A percentile compares a stretch with the other conserved stretches of the same genome.
Conservation (phyloP, 2,329 filamentous ascomycete genomes). For the Xylaria sp. region DNA sequence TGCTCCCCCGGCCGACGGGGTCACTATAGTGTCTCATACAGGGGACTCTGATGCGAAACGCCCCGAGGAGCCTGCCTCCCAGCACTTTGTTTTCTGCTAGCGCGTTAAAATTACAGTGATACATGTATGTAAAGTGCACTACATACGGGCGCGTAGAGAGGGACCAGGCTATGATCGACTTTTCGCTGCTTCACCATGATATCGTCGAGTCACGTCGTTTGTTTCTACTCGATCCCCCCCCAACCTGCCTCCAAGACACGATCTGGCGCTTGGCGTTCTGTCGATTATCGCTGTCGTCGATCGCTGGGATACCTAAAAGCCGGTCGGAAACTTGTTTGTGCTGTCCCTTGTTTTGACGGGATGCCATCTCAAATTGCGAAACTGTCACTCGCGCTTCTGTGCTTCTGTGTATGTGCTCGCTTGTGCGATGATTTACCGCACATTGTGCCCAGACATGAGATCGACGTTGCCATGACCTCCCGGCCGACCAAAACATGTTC, state of each 20-base stretch:
- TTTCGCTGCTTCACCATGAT: neutral
- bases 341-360: slow-evolving; percentile 6
- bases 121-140: slow-evolving; percentile 5
- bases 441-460: slow-evolving; percentile 38
- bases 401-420: slow-evolving; percentile 22
- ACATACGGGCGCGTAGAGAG: slow-evolving; percentile 36
- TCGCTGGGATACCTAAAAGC: slow-evolving; percentile 32
- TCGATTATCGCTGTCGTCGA: slow-evolving; percentile 37
- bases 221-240: slow-evolving; percentile 16
- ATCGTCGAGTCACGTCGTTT: slow-evolving; percentile 8
- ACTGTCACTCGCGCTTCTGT: slow-evolving; percentile 13
- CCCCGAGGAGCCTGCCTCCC: slow-evolving; percentile 23
- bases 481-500: slow-evolving; percentile 33
- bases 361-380: slow-evolving; percentile 35
- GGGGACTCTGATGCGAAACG: slow-evolving; percentile 54
- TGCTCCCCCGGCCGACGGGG: slow-evolving; percentile 46
- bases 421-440: slow-evolving; percentile 14
- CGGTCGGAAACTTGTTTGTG: slow-evolving; percentile 37
- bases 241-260: neutral
- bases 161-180: neutral
- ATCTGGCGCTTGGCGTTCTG: slow-evolving; percentile 38
- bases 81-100: neutral
- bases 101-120: neutral
- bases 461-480: slow-evolving; percentile 41
- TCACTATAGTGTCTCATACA: slow-evolving; percentile 53